phyloP scores from a whole-genome alignment of 75 land plant genomes.

The Cryptomeria japonica region DNA sequence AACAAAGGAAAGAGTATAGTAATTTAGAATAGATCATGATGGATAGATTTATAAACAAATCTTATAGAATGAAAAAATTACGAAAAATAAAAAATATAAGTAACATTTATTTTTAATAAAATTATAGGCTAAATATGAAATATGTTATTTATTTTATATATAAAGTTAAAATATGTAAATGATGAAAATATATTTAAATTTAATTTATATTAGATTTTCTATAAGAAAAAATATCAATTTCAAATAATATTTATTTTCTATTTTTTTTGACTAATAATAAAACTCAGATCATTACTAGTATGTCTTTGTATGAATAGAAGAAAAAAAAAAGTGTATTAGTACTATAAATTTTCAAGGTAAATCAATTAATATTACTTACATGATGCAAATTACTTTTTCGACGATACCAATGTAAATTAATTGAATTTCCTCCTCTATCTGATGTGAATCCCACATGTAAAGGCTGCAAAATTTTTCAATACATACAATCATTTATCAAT shows the following conservation, averaged over 20 bases:
- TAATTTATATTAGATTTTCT: no score
- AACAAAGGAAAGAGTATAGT: no score
- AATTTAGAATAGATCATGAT: no score
- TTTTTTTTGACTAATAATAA: neutral
- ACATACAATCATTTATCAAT: neutral
- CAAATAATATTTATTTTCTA: neutral
- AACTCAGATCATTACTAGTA: neutral
- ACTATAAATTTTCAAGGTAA: neutral
- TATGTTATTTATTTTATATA: no score
- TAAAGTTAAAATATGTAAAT: no score
- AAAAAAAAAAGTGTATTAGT: neutral
- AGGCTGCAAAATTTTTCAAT: conserved; percentile 41
- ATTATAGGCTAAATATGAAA: no score
- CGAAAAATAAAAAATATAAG: no score
- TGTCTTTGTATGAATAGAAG: neutral
- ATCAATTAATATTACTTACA: conserved; percentile 32
- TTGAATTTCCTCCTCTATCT: conserved; percentile 86
- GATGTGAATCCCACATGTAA: conserved; percentile 87
- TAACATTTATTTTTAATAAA: no score
- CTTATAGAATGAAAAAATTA: no score
- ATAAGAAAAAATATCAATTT: neutral
- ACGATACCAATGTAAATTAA: conserved; percentile 66
- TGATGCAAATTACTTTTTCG: conserved; percentile 84
- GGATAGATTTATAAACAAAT: no score
- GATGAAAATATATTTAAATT: no score